These are phyloP conservation scores for Diospyros kaki DNA, from an alignment of 148 eudicot genomes.

Conservation along the genomic window DNA sequence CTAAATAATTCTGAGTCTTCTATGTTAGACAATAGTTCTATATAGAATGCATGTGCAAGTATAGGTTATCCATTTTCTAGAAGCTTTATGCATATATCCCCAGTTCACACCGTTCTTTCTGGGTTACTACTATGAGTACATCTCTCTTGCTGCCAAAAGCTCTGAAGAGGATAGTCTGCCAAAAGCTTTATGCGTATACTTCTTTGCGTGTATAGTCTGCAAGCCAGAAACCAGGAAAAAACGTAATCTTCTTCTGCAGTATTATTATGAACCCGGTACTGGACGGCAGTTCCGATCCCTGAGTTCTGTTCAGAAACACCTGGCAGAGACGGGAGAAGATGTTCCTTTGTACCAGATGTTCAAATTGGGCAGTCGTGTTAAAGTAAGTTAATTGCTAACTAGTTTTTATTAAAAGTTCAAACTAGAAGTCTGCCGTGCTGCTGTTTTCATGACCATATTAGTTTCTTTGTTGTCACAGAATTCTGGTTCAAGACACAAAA, in stretches of 20 bases:
- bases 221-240: background rate
- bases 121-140: background rate
- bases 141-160: too few relatives aligned
- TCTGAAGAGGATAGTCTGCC: too few relatives aligned
- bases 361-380: constrained; percentile 18
- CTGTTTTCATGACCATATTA: constrained; percentile 2
- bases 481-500: constrained; percentile 18
- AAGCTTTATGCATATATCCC: constrained; percentile 2
- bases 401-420: background rate
- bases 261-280: constrained; percentile 83
- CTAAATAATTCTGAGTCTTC: background rate
- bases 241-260: constrained; percentile 38
- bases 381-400: constrained; percentile 21
- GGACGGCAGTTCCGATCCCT: constrained; percentile 69
- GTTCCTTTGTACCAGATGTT: constrained; percentile 30
- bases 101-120: background rate
- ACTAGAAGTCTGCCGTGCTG: background rate
- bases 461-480: constrained; percentile 16
- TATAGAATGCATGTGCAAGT: background rate
- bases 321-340: constrained; percentile 37
- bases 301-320: constrained; percentile 46
- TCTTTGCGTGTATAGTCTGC: too few relatives aligned
- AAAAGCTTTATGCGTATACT: too few relatives aligned
- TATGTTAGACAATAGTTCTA: background rate
- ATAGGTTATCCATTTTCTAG: background rate